Conservation (phyloP, 1,284 basidiomycete species). For the Caloboletus firmus region DNA sequence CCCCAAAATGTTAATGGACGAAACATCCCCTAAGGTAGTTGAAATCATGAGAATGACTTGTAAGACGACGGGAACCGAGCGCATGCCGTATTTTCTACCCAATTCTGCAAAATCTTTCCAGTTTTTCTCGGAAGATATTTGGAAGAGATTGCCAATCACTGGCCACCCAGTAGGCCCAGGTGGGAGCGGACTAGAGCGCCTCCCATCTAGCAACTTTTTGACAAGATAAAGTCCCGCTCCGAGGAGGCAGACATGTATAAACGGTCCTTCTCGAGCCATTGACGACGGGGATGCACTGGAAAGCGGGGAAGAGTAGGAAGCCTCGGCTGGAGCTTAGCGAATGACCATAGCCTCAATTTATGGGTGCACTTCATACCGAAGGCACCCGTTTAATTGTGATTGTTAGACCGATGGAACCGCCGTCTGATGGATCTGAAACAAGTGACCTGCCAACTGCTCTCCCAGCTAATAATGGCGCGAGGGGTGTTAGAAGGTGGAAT, state of each 20-base stretch:
- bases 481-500: too few relatives aligned
- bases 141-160: constrained; percentile 39
- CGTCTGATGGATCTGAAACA: too few relatives aligned
- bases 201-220: constrained; percentile 3
- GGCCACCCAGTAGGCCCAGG: constrained; percentile 37
- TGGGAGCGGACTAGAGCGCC: constrained; percentile 20
- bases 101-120: constrained; percentile 49
- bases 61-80: neutral
- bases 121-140: constrained; percentile 40
- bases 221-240: constrained; percentile 13
- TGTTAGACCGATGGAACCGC: too few relatives aligned
- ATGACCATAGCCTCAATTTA: neutral
- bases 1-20: constrained; percentile 19
- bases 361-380: too few relatives aligned
- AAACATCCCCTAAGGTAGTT: constrained; percentile 23
- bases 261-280: neutral
- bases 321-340: neutral
- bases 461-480: too few relatives aligned
- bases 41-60: neutral
- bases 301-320: too few relatives aligned
- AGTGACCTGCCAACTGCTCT: too few relatives aligned
- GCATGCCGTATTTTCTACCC: constrained; percentile 43
- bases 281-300: neutral
- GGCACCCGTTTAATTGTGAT: too few relatives aligned
- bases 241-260: constrained; percentile 12